Evolutionary conservation across 1,139 yeast genomes (phyloP), one percentile per base, ranked within the genome.

Genomic region (Debaryomyces udenii): DNA sequence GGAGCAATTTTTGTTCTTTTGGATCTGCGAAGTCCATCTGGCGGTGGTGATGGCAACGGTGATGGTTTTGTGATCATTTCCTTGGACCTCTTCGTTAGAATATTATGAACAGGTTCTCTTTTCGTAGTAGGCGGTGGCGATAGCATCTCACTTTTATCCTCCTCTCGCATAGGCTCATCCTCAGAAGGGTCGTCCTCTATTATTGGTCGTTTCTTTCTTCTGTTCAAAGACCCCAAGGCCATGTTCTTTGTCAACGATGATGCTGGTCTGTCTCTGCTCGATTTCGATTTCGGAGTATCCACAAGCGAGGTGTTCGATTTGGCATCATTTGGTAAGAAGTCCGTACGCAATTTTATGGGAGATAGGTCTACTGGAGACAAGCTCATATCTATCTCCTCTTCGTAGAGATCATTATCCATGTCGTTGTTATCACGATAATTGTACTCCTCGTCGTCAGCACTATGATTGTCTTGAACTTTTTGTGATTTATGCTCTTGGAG

Each of bases 1-100:
- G 96, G 95, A 2, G 85, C 80, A 6, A 86, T 74, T 49, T 78
- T 77, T 0, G 80, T 76, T 53, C 96, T 73, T 33, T 74, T 71
- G 0, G 96, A 86, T 47, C 76, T 52, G 31, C 77, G 58, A 11
- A 68, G 55, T 1, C 74, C 75, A 44, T 69, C 76, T 3, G 76
- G 76, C 6, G 77, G 76, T 2, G 76, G 76, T 2, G 74, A 68
- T 1, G 76, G 76, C 38, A 70, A 57, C 5, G 73, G 73, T 3
- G 71, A 62, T 2, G 69, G 68, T 32, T 52, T 55, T 6, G 53
- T 49, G 38, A 39, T 43, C 5, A 29, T 32, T 30, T 44, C 43
- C 26, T 38, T 31, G 9, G 26, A 24, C 4, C 17, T 23, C 6
- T 15, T 6, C 13, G 23, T 24, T 11, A 23, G 31, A 16, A 9